Evolutionary conservation across 1,139 yeast species (phyloP), one percentile per base, ranked within the genome.

Genomic region (Suhomyces kunorum): DNA sequence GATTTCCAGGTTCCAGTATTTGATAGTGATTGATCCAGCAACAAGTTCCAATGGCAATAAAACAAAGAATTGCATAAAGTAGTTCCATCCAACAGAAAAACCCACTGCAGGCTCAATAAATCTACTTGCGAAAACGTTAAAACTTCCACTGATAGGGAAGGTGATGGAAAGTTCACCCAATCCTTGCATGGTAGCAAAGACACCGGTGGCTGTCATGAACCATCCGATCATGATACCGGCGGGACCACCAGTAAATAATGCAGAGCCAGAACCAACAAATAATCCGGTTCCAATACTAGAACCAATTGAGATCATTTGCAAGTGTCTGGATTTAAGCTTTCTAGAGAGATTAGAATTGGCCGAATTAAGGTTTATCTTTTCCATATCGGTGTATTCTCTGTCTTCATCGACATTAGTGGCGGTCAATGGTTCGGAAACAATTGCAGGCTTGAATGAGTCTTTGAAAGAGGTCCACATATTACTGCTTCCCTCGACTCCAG

Each of bases 251-350:
- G 67, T 61, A 31, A 54, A 47, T 47, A 71, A 59, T 15, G 73
- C 73, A 16, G 55, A 46, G 9, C 61, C 63, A 12, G 60, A 51
- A 31, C 63, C 63, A 12, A 58, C 54, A 37, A 58, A 58, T 37
- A 82, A 64, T 30, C 88, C 88, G 1, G 87, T 69, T 48, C 87
- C 87, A 26, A 81, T 75, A 42, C 81, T 71, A 31, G 85, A 83
- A 36, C 86, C 86, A 38, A 81, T 71, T 28, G 85, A 81, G 45
- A 81, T 78, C 76, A 81, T 71, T 55, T 79, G 83, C 36, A 81
- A 62, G 49, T 80, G 86, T 40, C 83, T 67, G 55, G 66, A 49
- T 42, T 63, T 65, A 42, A 68, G 58, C 24, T 56, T 58, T 47
- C 73, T 54, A 20, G 65, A 56, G 35, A 71, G 61, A 35, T 65